A percentile compares a stretch with the other conserved stretches of the same genome.
phyloP scores from a whole-genome alignment of 192 early-diverging fungal genomes.

The Entophlyctis luteolus region DNA sequence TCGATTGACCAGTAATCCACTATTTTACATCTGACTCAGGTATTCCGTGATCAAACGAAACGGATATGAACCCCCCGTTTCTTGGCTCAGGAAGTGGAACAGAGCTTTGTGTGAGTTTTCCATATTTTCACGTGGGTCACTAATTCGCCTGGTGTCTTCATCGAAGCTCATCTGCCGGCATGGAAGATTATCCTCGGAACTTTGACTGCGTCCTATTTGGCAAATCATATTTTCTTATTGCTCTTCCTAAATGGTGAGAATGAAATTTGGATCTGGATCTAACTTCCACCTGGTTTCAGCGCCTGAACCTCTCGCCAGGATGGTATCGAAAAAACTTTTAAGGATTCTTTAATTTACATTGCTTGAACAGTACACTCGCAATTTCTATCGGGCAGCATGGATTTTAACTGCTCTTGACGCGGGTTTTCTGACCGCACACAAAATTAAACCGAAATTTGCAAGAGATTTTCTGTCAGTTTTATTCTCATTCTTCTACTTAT shows the following conservation, averaged over 20 bases:
- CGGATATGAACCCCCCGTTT: slow-evolving; percentile 23
- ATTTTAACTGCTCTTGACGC: slow-evolving; percentile 88
- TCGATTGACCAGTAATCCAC: neutral
- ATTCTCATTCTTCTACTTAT: slow-evolving; percentile 78
- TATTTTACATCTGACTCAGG: neutral
- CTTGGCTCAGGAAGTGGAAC: slow-evolving; percentile 18
- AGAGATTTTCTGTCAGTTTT: slow-evolving; percentile 73
- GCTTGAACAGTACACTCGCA: slow-evolving; percentile 71
- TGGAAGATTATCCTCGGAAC: slow-evolving; percentile 75
- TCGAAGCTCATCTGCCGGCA: slow-evolving; percentile 46
- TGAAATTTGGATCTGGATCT: too few species aligned
- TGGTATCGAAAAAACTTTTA: slow-evolving; percentile 40
- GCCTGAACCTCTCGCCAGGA: slow-evolving; percentile 73
- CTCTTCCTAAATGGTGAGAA: slow-evolving; percentile 65
- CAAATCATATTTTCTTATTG: slow-evolving; percentile 65
- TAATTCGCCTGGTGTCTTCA: neutral
- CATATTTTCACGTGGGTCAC: neutral
- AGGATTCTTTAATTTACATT: slow-evolving; percentile 20
- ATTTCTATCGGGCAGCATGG: slow-evolving; percentile 88
- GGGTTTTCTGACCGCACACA: slow-evolving; percentile 87
- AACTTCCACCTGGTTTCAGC: too few species aligned
- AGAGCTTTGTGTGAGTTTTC: slow-evolving; percentile 20
- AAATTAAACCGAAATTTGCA: slow-evolving; percentile 66
- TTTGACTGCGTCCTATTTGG: slow-evolving; percentile 59
- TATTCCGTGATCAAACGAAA: slow-evolving; percentile 12